phyloP scores from a whole-genome alignment of 192 early-diverging fungal genomes.

The Phycomyces blakesleeanus region DNA sequence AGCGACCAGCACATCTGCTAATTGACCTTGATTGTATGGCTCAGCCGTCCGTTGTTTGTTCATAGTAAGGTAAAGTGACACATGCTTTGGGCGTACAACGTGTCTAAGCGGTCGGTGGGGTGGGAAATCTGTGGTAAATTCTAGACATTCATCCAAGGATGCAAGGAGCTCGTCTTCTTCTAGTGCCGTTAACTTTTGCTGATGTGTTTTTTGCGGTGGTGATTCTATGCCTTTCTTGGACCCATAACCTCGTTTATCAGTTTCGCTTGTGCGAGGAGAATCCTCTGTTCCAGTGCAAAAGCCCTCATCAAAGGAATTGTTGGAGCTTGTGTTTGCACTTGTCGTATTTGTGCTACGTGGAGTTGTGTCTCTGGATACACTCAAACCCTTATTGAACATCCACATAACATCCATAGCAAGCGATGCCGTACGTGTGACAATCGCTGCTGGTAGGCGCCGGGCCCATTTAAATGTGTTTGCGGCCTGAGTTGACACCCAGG shows the following conservation, averaged over 20 bases:
- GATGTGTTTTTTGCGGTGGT: not conserved
- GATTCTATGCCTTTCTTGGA: no score
- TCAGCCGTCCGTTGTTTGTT: constrained; percentile 29
- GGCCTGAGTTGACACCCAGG: constrained; percentile 37
- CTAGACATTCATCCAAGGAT: constrained; percentile 22
- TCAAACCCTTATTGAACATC: constrained; percentile 21
- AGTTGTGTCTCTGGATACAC: not conserved
- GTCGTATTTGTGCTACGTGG: not conserved
- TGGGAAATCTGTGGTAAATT: constrained; percentile 34
- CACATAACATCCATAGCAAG: constrained; percentile 39
- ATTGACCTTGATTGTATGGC: constrained; percentile 29
- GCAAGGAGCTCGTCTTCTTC: constrained; percentile 33
- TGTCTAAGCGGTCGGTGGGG: constrained; percentile 38
- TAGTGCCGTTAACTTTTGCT: constrained; percentile 14
- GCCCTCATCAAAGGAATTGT: no score
- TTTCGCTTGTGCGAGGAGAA: no score
- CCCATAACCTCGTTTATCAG: no score
- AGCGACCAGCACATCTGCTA: constrained; percentile 34
- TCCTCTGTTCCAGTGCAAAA: no score
- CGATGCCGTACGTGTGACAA: constrained; percentile 25
- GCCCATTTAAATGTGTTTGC: constrained; percentile 41
- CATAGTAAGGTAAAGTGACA: constrained; percentile 37
- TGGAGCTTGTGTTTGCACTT: no score
- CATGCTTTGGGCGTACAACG: constrained; percentile 30
- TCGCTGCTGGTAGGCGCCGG: constrained; percentile 25